Evolutionary conservation across 306 rosid genomes (phyloP).

Genomic region (Pyrus communis): DNA sequence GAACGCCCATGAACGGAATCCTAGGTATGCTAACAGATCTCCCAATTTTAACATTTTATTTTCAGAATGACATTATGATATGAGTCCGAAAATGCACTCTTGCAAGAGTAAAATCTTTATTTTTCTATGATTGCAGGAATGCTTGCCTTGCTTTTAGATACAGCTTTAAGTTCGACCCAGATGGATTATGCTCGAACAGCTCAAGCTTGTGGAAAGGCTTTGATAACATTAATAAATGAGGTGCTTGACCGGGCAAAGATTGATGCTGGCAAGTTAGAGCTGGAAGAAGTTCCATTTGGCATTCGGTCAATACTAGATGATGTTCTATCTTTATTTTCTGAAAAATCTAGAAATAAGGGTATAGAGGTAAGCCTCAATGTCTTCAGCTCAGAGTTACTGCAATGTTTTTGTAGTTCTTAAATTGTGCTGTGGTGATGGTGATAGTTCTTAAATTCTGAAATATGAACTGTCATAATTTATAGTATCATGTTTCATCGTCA

Average conservation of each 20-base stretch:
- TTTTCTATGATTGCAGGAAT: slow-evolving; percentile 53
- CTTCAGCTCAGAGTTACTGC: background rate
- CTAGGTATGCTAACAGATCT: slow-evolving; percentile 48
- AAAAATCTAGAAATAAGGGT: slow-evolving; percentile 86
- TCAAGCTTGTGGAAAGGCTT: slow-evolving; percentile 91
- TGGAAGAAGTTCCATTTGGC: slow-evolving; percentile 92
- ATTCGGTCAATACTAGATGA: slow-evolving; percentile 88
- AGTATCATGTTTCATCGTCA: background rate
- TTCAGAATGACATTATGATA: background rate
- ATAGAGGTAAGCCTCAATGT: slow-evolving; percentile 56
- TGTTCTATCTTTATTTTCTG: slow-evolving; percentile 92
- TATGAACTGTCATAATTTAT: background rate
- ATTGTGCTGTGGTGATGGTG: background rate
- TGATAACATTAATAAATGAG: slow-evolving; percentile 84
- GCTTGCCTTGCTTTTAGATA: slow-evolving; percentile 91
- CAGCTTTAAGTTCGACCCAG: slow-evolving; percentile 88
- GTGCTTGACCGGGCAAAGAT: slow-evolving; percentile 98
- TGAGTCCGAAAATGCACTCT: background rate
- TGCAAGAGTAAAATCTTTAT: background rate
- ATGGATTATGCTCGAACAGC: slow-evolving; percentile 95
- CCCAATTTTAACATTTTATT: background rate
- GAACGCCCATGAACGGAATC: slow-evolving; percentile 99
- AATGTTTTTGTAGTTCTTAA: background rate
- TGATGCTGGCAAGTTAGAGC: slow-evolving; percentile 92
- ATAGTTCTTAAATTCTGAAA: background rate